Evolutionary conservation across 2,329 filamentous ascomycete species (phyloP).

Genomic region (Chaetomiaceae sp.): DNA sequence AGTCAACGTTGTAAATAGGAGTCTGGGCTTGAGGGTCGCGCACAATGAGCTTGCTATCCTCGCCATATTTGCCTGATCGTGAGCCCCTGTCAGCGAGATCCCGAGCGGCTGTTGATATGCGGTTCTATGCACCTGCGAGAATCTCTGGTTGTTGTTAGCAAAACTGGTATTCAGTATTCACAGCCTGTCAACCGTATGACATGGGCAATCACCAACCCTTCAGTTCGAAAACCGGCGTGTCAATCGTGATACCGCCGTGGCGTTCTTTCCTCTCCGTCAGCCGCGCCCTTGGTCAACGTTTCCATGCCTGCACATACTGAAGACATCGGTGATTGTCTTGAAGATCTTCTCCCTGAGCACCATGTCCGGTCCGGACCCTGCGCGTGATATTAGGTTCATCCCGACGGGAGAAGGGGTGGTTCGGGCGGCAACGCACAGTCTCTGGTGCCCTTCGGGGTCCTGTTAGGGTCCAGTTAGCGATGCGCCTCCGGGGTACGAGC

Average conservation of each 20-base stretch:
- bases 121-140: conserved; percentile 19
- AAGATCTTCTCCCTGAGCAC: conserved; percentile 44
- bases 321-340: conserved; percentile 25
- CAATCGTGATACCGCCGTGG: conserved; percentile 66
- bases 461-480: conserved; percentile 40
- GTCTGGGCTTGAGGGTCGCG: not conserved
- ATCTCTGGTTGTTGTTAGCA: conserved; percentile 26
- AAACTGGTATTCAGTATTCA: no score
- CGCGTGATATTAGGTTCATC: not conserved
- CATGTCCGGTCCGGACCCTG: conserved; percentile 59
- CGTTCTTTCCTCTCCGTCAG: conserved; percentile 37
- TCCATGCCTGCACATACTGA: conserved; percentile 19
- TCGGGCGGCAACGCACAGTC: conserved; percentile 40
- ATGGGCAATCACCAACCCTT: conserved; percentile 39
- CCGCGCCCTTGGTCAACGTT: not conserved
- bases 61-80: conserved; percentile 69
- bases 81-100: conserved; percentile 5
- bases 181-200: conserved; percentile 39
- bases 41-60: conserved; percentile 60
- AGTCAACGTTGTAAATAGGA: not conserved
- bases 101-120: not conserved
- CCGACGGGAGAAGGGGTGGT: not conserved
- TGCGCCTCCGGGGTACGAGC: not conserved
- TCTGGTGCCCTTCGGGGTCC: conserved; percentile 75
- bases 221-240: conserved; percentile 72